Evolutionary conservation across 139 green algal genomes (phyloP).

Genomic region (Tetradesmus obliquus): DNA sequence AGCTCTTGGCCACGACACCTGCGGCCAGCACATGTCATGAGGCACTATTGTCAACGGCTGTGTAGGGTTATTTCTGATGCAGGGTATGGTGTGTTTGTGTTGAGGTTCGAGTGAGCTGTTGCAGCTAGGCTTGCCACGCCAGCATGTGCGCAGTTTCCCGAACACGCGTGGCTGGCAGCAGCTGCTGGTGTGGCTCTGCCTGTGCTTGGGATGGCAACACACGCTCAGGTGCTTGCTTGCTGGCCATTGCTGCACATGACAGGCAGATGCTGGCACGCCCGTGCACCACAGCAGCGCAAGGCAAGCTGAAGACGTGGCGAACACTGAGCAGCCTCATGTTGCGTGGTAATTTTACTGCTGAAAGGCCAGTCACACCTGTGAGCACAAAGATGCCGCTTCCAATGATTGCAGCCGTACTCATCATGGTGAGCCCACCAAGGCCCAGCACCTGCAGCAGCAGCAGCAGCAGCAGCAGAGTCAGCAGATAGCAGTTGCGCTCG

Average conservation of each 20-base stretch:
- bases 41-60: background rate
- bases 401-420: conserved; percentile 42
- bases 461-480: background rate
- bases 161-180: too few relatives aligned
- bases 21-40: background rate
- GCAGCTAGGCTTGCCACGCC: too few relatives aligned
- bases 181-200: background rate
- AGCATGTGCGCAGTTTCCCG: too few relatives aligned
- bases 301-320: background rate
- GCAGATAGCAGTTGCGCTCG: background rate
- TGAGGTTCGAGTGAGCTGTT: too few relatives aligned
- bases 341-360: background rate
- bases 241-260: too few relatives aligned
- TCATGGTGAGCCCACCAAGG: conserved; percentile 25
- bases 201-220: background rate
- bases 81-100: too few relatives aligned
- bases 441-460: conserved; percentile 29
- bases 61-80: too few relatives aligned
- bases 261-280: background rate
- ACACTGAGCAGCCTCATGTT: background rate
- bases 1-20: conserved; percentile 26
- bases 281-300: background rate
- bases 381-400: conserved; percentile 37
- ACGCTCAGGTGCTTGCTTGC: background rate
- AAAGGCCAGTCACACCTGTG: background rate